These are phyloP conservation scores for Naegleria lovaniensis DNA, from an alignment of 208 protist genomes.

Conservation along the genomic window DNA sequence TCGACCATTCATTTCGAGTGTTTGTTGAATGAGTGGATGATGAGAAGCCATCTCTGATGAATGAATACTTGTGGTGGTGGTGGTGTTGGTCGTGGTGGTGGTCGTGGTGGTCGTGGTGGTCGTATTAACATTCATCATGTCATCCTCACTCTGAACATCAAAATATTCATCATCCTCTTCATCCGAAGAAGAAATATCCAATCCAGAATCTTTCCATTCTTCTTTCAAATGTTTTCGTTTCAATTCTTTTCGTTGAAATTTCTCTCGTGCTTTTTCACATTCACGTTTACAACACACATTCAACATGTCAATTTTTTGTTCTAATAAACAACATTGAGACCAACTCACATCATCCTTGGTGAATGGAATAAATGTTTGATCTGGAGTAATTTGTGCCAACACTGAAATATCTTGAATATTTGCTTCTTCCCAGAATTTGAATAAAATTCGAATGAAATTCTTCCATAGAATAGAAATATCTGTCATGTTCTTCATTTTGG, in stretches of 20 bases:
- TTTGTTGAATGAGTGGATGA: background rate
- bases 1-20: background rate
- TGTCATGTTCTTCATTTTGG: background rate
- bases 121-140: no score
- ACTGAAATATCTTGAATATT: background rate
- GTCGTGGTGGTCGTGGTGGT: no score
- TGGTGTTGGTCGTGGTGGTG: no score
- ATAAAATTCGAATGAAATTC: background rate
- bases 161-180: background rate
- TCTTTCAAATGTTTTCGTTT: background rate
- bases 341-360: background rate
- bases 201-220: conserved; percentile 7
- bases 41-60: no score
- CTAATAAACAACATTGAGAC: background rate
- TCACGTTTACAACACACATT: conserved; percentile 7
- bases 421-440: background rate
- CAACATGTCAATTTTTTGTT: conserved; percentile 24
- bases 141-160: background rate
- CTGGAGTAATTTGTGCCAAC: background rate
- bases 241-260: background rate
- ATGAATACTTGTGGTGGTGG: no score
- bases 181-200: background rate
- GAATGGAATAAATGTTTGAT: background rate
- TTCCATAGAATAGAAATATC: background rate
- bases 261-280: background rate